Evolutionary conservation across 768 basidiomycete species (phyloP).

Genomic region (Mycena venus): DNA sequence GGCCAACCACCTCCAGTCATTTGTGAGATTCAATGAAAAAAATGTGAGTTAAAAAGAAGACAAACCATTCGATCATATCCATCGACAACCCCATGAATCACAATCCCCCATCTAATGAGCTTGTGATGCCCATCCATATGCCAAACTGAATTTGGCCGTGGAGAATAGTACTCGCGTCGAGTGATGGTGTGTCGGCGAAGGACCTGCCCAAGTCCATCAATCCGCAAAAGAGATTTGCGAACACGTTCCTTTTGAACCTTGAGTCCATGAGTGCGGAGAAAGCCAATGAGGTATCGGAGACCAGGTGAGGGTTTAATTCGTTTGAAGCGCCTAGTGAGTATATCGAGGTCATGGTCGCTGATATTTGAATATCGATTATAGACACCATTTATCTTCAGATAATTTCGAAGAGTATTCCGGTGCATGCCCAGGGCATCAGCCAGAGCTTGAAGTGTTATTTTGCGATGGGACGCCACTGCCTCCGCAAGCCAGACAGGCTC

Average conservation of each 20-base stretch:
- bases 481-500: constrained; percentile 31
- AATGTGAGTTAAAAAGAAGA: background rate
- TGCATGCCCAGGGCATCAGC: constrained; percentile 33
- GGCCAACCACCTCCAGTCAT: constrained; percentile 18
- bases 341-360: constrained; percentile 35
- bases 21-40: background rate
- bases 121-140: constrained; percentile 44
- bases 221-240: constrained; percentile 24
- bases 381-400: constrained; percentile 29
- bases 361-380: constrained; percentile 30
- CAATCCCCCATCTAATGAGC: constrained; percentile 39
- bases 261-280: constrained; percentile 35
- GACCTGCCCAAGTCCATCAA: constrained; percentile 40
- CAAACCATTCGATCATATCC: constrained; percentile 47
- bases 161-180: constrained; percentile 34
- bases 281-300: constrained; percentile 40
- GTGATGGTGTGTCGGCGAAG: constrained; percentile 35
- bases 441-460: constrained; percentile 29
- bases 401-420: constrained; percentile 31
- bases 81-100: constrained; percentile 47
- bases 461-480: constrained; percentile 20
- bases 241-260: constrained; percentile 37
- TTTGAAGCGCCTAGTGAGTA: constrained; percentile 31
- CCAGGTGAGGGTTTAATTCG: constrained; percentile 37
- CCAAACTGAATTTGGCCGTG: constrained; percentile 36